A percentile compares a stretch with the other conserved stretches of the same genome.
These are phyloP conservation scores for Selaginella moellendorffii DNA, from an alignment of 75 land plant species.

Conservation along the genomic window DNA sequence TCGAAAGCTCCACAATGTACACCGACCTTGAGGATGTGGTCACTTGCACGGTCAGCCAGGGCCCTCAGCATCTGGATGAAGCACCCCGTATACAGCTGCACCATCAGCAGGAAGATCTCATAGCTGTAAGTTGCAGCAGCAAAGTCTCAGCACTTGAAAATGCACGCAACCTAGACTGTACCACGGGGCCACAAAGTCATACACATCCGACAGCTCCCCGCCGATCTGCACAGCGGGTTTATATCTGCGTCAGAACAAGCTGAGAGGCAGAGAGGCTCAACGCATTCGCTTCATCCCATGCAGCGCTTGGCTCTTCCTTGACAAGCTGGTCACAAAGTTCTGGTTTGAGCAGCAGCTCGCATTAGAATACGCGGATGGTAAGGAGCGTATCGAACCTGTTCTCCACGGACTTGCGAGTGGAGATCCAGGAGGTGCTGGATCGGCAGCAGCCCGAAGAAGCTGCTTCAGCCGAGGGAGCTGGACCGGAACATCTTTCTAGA, in stretches of 20 bases:
- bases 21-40: slow-evolving; percentile 75
- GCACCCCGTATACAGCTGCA: slow-evolving; percentile 92
- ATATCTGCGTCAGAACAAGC: background rate
- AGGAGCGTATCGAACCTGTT: slow-evolving; percentile 53
- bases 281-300: slow-evolving; percentile 76
- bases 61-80: slow-evolving; percentile 86
- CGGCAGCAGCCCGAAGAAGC: slow-evolving; percentile 57
- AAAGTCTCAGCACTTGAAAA: background rate
- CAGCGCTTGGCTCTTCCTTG: slow-evolving; percentile 61
- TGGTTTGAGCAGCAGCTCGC: background rate
- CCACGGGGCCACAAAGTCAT: slow-evolving; percentile 99
- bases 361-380: slow-evolving; percentile 10
- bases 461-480: slow-evolving; percentile 97
- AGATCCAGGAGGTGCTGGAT: slow-evolving; percentile 70
- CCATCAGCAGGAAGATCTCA: slow-evolving; percentile 90
- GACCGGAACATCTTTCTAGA: slow-evolving; percentile 90
- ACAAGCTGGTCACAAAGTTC: slow-evolving; percentile 51
- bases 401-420: slow-evolving; percentile 76
- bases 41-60: slow-evolving; percentile 80
- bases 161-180: slow-evolving; percentile 3
- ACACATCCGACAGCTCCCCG: slow-evolving; percentile 80
- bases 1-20: background rate
- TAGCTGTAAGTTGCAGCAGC: slow-evolving; percentile 37
- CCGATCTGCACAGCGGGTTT: slow-evolving; percentile 54
- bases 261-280: slow-evolving; percentile 22